Conservation (phyloP, 768 basidiomycete species). For the Mycena kentingensis region DNA sequence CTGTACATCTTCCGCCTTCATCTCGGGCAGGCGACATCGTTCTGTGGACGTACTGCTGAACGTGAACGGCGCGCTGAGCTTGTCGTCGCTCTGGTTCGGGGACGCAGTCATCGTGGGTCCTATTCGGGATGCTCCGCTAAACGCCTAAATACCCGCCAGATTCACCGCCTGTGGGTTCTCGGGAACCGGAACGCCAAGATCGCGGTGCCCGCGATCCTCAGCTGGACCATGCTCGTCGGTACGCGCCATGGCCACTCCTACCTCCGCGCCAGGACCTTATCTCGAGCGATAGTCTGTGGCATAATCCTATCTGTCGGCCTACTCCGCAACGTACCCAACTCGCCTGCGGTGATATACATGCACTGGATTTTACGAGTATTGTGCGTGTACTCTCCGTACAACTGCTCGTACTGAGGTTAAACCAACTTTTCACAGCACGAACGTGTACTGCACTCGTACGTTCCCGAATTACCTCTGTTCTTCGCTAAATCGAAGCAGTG, state of each 20-base stretch:
- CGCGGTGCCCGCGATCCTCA: not conserved
- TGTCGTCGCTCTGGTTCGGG: slow-evolving; percentile 5
- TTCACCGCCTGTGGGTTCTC: slow-evolving; percentile 12
- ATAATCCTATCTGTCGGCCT: not conserved
- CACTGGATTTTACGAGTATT: not conserved
- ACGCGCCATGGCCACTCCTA: not conserved
- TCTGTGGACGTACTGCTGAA: not conserved
- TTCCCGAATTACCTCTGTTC: no score
- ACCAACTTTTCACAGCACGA: not conserved
- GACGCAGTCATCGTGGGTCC: slow-evolving; percentile 8
- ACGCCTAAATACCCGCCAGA: not conserved
- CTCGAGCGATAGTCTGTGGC: not conserved
- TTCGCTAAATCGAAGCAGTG: no score
- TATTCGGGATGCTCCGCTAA: not conserved
- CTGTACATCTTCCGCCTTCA: not conserved
- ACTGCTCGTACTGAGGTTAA: not conserved
- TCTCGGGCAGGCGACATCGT: not conserved
- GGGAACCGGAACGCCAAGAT: not conserved
- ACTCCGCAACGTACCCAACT: not conserved
- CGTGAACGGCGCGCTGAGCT: not conserved
- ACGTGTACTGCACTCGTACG: slow-evolving; percentile 6
- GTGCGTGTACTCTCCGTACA: not conserved
- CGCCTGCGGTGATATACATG: not conserved
- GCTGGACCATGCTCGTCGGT: slow-evolving; percentile 2
- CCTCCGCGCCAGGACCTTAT: not conserved